Evolutionary conservation across 2,329 filamentous ascomycete species (phyloP).

Genomic region (Fusarium sp.): DNA sequence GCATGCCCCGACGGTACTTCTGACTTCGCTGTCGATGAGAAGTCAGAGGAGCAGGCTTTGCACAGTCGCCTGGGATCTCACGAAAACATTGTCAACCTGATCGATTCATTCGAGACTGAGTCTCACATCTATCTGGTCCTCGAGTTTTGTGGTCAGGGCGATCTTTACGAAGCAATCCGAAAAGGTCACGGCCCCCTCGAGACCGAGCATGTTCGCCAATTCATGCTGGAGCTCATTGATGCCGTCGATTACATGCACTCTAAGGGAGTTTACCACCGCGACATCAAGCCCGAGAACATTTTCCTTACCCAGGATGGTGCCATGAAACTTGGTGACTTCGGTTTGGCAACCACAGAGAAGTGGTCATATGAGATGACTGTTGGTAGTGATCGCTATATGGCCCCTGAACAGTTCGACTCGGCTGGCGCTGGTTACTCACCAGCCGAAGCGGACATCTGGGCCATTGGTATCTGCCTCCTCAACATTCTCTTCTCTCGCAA

Average conservation of each 20-base stretch:
- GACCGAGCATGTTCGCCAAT: slow-evolving; percentile 95
- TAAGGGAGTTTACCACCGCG: slow-evolving; percentile 92
- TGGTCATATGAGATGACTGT: slow-evolving; percentile 95
- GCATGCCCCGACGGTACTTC: slow-evolving; percentile 69
- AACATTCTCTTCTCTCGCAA: slow-evolving; percentile 98
- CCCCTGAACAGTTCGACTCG: slow-evolving; percentile 96
- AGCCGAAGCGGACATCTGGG: slow-evolving; percentile 94
- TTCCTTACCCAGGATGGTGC: slow-evolving; percentile 87
- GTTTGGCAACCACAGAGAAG: slow-evolving; percentile 86
- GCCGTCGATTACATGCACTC: slow-evolving; percentile 91
- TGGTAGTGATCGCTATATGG: slow-evolving; percentile 99
- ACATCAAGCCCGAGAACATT: slow-evolving; percentile 99
- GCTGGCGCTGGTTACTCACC: slow-evolving; percentile 89
- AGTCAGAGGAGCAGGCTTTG: slow-evolving; percentile 81
- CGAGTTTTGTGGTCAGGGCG: slow-evolving; percentile 94
- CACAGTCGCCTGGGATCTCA: slow-evolving; percentile 84
- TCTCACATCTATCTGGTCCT: slow-evolving; percentile 91
- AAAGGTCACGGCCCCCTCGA: slow-evolving; percentile 87
- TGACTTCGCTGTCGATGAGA: slow-evolving; percentile 81
- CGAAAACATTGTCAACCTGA: slow-evolving; percentile 91
- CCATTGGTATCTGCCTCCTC: slow-evolving; percentile 93
- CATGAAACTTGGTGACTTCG: slow-evolving; percentile 98
- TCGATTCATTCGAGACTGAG: slow-evolving; percentile 91
- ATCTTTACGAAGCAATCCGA: slow-evolving; percentile 97
- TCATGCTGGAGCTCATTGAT: slow-evolving; percentile 94